phyloP scores from a whole-genome alignment of 2,329 filamentous ascomycete genomes.

The Botrytis medusae region DNA sequence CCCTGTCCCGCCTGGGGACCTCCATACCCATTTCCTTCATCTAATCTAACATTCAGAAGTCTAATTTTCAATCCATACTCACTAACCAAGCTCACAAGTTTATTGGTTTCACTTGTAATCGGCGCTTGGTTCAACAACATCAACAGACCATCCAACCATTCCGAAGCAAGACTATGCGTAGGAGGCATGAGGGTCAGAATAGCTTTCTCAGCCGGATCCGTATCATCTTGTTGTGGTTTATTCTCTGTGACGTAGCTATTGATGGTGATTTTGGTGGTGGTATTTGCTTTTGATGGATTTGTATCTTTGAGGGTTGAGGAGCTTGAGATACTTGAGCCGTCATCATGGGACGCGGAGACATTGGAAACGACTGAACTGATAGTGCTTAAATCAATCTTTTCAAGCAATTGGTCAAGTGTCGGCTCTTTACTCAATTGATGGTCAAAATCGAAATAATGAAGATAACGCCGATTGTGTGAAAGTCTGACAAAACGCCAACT shows the following conservation, averaged over 20 bases:
- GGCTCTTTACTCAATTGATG: conserved; percentile 64
- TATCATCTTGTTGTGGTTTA: conserved; percentile 38
- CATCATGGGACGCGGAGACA: conserved; percentile 54
- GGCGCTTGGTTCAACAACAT: conserved; percentile 95
- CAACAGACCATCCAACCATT: conserved; percentile 93
- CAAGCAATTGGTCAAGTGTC: conserved; percentile 67
- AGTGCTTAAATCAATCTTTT: conserved; percentile 82
- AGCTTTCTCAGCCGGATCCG: conserved; percentile 60
- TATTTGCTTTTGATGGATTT: conserved; percentile 34
- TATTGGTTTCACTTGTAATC: conserved; percentile 95
- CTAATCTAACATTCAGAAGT: conserved; percentile 84
- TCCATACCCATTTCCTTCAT: conserved; percentile 71
- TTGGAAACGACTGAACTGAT: conserved; percentile 95
- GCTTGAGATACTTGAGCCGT: conserved; percentile 47
- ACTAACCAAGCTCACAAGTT: conserved; percentile 79
- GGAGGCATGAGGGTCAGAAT: conserved; percentile 81
- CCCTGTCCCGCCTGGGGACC: conserved; percentile 58
- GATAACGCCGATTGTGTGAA: conserved; percentile 84
- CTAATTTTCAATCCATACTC: conserved; percentile 93
- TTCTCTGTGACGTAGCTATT: conserved; percentile 61
- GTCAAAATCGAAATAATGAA: conserved; percentile 87
- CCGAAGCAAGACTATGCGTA: conserved; percentile 80
- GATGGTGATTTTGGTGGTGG: conserved; percentile 84
- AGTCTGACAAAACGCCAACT: conserved; percentile 80
- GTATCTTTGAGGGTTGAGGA: conserved; percentile 43